Evolutionary conservation across 2,329 filamentous ascomycete species (phyloP).

Genomic region (Pseudocercospora fuligena): DNA sequence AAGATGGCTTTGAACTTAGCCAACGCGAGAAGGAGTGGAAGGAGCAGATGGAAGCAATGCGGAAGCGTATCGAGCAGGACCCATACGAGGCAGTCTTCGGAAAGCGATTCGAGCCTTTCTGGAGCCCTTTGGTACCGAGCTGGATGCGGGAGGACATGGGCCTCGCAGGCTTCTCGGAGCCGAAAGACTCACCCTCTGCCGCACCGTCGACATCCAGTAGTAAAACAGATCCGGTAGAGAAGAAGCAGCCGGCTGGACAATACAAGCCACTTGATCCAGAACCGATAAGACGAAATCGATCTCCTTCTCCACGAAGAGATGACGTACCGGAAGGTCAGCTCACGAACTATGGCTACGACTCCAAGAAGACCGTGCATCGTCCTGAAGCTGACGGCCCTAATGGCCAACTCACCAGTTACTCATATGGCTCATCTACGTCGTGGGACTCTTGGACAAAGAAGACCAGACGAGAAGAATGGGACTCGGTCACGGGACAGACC

Average conservation of each 20-base stretch:
- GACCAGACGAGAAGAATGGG: conserved; percentile 38
- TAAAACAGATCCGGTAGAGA: conserved; percentile 6
- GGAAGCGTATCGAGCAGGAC: conserved; percentile 45
- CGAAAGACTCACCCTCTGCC: conserved; percentile 18
- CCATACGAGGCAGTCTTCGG: conserved; percentile 52
- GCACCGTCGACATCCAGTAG: background rate
- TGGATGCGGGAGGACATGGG: conserved; percentile 40
- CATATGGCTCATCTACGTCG: conserved; percentile 35
- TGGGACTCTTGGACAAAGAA: conserved; percentile 42
- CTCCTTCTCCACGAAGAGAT: background rate
- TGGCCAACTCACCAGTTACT: conserved; percentile 31
- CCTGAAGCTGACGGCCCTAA: conserved; percentile 23
- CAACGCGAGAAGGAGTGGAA: conserved; percentile 40
- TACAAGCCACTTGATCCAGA: conserved; percentile 20
- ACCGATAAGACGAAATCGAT: conserved; percentile 15
- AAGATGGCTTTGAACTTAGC: conserved; percentile 37
- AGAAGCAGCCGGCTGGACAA: conserved; percentile 6
- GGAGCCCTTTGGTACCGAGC: conserved; percentile 37
- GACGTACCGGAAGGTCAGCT: conserved; percentile 23
- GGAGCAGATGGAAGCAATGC: conserved; percentile 40
- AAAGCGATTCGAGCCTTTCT: conserved; percentile 43
- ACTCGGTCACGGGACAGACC: conserved; percentile 37
- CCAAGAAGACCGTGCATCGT: conserved; percentile 22
- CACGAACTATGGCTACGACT: conserved; percentile 28
- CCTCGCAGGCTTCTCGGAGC: conserved; percentile 24